Conservation (phyloP, 768 basidiomycete species). For the Lactarius akahatsu region DNA sequence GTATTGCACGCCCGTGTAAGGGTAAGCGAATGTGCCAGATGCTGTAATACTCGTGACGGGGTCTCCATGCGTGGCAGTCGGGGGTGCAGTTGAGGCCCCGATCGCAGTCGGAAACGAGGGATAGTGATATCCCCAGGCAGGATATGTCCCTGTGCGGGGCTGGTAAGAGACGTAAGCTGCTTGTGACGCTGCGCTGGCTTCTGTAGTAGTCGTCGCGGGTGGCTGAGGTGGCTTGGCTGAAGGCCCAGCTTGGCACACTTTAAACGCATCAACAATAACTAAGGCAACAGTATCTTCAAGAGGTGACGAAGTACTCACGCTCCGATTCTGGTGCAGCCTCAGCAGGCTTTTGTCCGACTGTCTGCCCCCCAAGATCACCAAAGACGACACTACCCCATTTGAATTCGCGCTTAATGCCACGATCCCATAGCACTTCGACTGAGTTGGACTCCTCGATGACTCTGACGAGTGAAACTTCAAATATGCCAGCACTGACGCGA, state of each 20-base stretch:
- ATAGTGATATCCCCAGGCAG: constrained; percentile 22
- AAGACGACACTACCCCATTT: constrained; percentile 82
- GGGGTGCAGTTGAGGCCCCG: background rate
- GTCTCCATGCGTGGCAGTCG: constrained; percentile 14
- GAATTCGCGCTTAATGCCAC: constrained; percentile 69
- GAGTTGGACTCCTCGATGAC: constrained; percentile 67
- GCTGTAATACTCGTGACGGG: constrained; percentile 1
- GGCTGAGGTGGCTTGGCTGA: constrained; percentile 7
- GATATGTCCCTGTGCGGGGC: constrained; percentile 7
- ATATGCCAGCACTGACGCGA: constrained; percentile 78
- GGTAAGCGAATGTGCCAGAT: constrained; percentile 20
- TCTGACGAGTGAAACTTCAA: constrained; percentile 77
- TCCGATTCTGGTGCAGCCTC: constrained; percentile 48
- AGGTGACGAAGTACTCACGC: constrained; percentile 41
- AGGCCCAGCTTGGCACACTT: constrained; percentile 4
- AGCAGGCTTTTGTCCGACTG: constrained; percentile 67
- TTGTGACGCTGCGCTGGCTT: constrained; percentile 3
- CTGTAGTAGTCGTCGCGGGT: background rate
- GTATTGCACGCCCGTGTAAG: constrained; percentile 17
- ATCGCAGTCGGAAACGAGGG: constrained; percentile 4
- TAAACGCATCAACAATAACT: constrained; percentile 3
- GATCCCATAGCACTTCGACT: constrained; percentile 82
- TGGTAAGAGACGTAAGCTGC: constrained; percentile 11
- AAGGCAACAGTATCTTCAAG: constrained; percentile 9
- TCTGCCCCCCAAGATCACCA: constrained; percentile 64